Evolutionary conservation across 2,329 filamentous ascomycete genomes (phyloP).

Genomic region (Epichloe amarillans): DNA sequence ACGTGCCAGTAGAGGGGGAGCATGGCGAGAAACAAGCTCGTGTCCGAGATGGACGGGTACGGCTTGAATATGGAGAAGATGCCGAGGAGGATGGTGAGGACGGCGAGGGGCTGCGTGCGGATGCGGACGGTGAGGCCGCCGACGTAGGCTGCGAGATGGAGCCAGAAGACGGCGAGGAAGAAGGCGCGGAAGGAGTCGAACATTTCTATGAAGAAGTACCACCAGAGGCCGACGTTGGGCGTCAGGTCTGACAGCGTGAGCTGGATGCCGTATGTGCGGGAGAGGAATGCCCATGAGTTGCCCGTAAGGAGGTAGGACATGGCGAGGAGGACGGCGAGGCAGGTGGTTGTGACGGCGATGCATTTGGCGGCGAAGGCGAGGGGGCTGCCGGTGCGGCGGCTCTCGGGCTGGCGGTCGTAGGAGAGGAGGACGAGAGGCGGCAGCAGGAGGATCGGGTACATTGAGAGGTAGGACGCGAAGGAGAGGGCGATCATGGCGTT

Average conservation of each 20-base stretch:
- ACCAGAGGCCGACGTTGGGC: constrained; percentile 93
- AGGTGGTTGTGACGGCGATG: constrained; percentile 36
- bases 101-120: constrained; percentile 73
- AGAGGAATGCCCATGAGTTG: constrained; percentile 75
- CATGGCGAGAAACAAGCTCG: constrained; percentile 70
- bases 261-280: constrained; percentile 85
- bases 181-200: constrained; percentile 96
- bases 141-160: constrained; percentile 84
- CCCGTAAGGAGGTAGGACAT: constrained; percentile 63
- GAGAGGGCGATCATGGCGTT: constrained; percentile 75
- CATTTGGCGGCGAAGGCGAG: constrained; percentile 41
- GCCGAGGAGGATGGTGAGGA: constrained; percentile 71
- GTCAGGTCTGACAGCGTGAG: constrained; percentile 83
- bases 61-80: constrained; percentile 94
- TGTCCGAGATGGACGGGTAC: constrained; percentile 86
- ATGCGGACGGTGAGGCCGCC: constrained; percentile 74
- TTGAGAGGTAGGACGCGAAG: constrained; percentile 78
- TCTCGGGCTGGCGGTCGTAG: constrained; percentile 48
- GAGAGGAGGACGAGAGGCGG: constrained; percentile 70
- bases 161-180: constrained; percentile 96
- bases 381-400: constrained; percentile 21
- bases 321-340: constrained; percentile 48
- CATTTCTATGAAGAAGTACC: constrained; percentile 99
- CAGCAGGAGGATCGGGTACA: constrained; percentile 81
- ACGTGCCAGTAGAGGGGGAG: constrained; percentile 82